Evolutionary conservation across 441 rosid species (phyloP).

Genomic region (Eruca vesicaria): DNA sequence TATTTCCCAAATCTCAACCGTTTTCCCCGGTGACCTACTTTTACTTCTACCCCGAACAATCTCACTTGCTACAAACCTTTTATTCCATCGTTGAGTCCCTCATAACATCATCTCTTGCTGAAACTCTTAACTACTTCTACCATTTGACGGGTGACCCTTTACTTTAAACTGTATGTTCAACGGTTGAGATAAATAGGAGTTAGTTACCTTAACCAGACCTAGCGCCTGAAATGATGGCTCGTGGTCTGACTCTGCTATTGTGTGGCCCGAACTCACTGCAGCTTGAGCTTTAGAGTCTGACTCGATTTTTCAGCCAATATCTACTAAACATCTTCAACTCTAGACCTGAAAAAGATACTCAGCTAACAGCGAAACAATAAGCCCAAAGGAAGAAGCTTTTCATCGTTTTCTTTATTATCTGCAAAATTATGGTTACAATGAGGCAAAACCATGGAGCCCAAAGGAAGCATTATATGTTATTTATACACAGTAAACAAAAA

Average conservation of each 20-base stretch:
- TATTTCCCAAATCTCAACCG: constrained; percentile 88
- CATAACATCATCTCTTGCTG: constrained; percentile 52
- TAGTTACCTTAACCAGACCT: constrained; percentile 75
- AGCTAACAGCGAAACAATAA: neutral
- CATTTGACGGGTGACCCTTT: constrained; percentile 78
- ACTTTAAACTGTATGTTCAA: constrained; percentile 62
- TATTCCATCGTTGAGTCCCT: constrained; percentile 41
- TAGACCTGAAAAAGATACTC: constrained; percentile 12
- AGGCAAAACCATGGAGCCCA: constrained; percentile 6
- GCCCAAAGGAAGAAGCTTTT: neutral
- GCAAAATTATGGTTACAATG: constrained; percentile 24
- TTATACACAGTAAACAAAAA: constrained; percentile 28
- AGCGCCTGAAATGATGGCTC: constrained; percentile 73
- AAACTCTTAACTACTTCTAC: constrained; percentile 52
- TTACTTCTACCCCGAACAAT: constrained; percentile 56
- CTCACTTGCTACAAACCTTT: constrained; percentile 1
- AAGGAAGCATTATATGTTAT: constrained; percentile 18
- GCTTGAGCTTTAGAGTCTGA: constrained; percentile 77
- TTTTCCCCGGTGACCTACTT: constrained; percentile 66
- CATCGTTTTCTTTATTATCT: constrained; percentile 13
- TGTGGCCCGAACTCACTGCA: constrained; percentile 81
- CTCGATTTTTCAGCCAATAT: constrained; percentile 73
- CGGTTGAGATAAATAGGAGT: constrained; percentile 68
- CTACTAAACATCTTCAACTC: constrained; percentile 50
- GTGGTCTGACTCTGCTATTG: constrained; percentile 75